Percentiles rank a stretch among this genome's conserved stretches.
Conservation (phyloP, 352 stramenopile species). For the Phytophthora melonis region DNA sequence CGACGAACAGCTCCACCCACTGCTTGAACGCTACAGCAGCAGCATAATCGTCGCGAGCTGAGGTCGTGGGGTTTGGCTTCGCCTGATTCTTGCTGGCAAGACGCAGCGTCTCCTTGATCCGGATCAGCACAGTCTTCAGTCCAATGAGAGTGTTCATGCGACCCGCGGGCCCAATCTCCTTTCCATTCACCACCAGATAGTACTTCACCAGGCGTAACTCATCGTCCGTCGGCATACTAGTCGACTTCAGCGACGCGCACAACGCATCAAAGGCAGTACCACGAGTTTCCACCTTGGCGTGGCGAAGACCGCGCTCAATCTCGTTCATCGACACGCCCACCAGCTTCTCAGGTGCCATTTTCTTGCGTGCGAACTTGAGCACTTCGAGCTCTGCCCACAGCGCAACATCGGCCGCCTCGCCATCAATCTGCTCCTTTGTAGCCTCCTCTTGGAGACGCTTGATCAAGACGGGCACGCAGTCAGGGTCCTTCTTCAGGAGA, state of each 20-base stretch:
- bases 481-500: slow-evolving; percentile 74
- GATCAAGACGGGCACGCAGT: slow-evolving; percentile 61
- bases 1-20: slow-evolving; percentile 77
- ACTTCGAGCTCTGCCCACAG: slow-evolving; percentile 84
- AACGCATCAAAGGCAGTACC: slow-evolving; percentile 82
- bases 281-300: slow-evolving; percentile 65
- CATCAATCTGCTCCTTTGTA: slow-evolving; percentile 18
- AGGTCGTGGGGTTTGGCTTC: slow-evolving; percentile 11
- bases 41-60: slow-evolving; percentile 33
- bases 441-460: slow-evolving; percentile 50
- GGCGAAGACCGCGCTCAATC: slow-evolving; percentile 67
- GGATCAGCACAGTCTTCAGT: slow-evolving; percentile 80
- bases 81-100: slow-evolving; percentile 53
- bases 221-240: slow-evolving; percentile 63
- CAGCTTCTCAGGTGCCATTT: slow-evolving; percentile 68
- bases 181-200: slow-evolving; percentile 76
- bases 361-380: slow-evolving; percentile 83
- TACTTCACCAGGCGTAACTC: slow-evolving; percentile 71
- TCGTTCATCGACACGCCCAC: slow-evolving; percentile 56
- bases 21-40: slow-evolving; percentile 60
- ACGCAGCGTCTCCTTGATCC: slow-evolving; percentile 73
- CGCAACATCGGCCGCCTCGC: slow-evolving; percentile 46
- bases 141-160: slow-evolving; percentile 82
- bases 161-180: slow-evolving; percentile 71
- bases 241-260: slow-evolving; percentile 83